Percentiles rank a stretch among this genome's conserved stretches.
Conservation (phyloP, 176 grass and related monocot genomes). For the Triticum turgidum region DNA sequence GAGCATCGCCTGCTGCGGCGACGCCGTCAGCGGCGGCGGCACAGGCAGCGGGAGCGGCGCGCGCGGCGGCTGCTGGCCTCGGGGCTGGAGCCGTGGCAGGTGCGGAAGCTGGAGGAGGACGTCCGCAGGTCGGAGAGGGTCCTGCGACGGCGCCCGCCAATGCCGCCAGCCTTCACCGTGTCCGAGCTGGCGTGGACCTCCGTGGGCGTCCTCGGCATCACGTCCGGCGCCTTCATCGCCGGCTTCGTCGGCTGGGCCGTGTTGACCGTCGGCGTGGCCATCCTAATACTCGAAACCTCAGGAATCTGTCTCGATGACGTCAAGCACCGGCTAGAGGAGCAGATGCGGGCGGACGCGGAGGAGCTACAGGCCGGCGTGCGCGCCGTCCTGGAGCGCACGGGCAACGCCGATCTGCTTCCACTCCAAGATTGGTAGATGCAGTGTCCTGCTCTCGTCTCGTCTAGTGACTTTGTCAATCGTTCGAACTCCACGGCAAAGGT, state of each 20-base stretch:
- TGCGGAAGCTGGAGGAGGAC: not conserved
- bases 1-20: not conserved
- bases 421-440: not conserved
- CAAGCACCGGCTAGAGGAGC: not conserved
- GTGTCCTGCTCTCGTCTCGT: too few relatives aligned
- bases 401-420: not conserved
- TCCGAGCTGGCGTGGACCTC: not conserved
- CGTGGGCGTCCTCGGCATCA: not conserved
- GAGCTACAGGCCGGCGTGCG: not conserved
- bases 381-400: not conserved
- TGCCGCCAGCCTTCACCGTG: not conserved
- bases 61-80: not conserved
- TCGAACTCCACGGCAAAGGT: too few relatives aligned
- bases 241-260: not conserved
- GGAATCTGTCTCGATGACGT: not conserved
- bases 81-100: not conserved
- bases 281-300: not conserved
- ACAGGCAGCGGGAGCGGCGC: not conserved
- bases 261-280: not conserved
- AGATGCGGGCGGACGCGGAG: not conserved
- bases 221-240: not conserved
- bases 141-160: not conserved
- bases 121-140: not conserved
- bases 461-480: too few relatives aligned
- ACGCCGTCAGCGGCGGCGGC: not conserved